These are phyloP conservation scores for Cenococcum geophilum DNA, from an alignment of 495 filamentous ascomycete genomes.

Conservation along the genomic window DNA sequence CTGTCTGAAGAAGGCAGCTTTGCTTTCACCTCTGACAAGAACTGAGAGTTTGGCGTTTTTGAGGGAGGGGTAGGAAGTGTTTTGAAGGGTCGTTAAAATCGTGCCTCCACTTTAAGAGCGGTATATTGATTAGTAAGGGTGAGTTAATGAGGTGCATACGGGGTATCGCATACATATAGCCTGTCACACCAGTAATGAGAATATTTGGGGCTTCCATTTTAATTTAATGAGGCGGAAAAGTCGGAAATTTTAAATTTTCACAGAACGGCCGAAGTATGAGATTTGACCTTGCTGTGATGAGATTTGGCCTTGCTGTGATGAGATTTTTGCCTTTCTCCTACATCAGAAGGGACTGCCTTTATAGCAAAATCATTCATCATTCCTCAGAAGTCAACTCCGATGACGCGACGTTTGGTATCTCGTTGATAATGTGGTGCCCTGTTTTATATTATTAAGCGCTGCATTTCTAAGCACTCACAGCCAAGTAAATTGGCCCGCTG, in stretches of 20 bases:
- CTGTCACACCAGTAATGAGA: background rate
- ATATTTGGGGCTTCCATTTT: background rate
- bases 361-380: no score
- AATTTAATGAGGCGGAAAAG: background rate
- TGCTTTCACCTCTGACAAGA: background rate
- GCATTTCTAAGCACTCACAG: conserved; percentile 1
- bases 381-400: background rate
- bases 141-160: background rate
- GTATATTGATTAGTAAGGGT: no score
- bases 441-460: background rate
- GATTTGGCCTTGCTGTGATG: no score
- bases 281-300: no score
- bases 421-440: background rate
- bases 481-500: no score
- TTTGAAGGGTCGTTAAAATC: background rate
- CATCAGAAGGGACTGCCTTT: no score
- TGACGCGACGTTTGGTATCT: background rate
- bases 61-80: background rate
- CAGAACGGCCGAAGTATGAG: no score
- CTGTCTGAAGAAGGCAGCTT: background rate
- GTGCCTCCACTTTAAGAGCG: background rate
- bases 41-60: background rate
- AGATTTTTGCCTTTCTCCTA: no score
- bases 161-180: background rate
- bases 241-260: no score